Base-by-base conservation (phyloP, 768 basidiomycete genomes). In the Dioszegia crocea region DNA sequence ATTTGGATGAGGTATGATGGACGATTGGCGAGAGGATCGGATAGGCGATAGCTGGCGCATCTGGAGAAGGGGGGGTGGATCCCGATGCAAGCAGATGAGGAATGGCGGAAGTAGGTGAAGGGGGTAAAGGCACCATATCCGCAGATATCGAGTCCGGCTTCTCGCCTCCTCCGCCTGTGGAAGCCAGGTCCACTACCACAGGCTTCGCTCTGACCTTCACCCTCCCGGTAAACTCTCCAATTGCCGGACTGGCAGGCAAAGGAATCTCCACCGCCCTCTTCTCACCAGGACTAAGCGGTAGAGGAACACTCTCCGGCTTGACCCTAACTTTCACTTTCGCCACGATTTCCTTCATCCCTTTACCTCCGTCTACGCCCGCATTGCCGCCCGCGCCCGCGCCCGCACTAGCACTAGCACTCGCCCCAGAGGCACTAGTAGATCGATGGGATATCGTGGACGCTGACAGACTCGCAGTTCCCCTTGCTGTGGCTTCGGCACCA, bases 321-420 rank as follows among this genome's bases (percentile, higher is more conserved):
- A 68, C 63, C 24, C 50, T 57, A 0, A 61, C 65, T 36, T 57
- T 63, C 17, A 61, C 65, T 36, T 57, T 63, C 17, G 62, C 62
- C 16, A 43, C 47, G 19, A 57, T 51, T 17, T 29, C 41, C 27
- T 33, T 33, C 33, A 14, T 14, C 33, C 14, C 33, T 6, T 14
- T 33, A 14, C 14, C 14, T 33, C 33, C 33, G 14, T 33, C 33
- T 33, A 6, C 8, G 33, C 33, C 33, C 33, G 33, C 8, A 33
- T 33, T 33, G 33, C n/a, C n/a, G n/a, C n/a, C n/a, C n/a, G n/a
- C n/a, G n/a, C n/a, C n/a, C n/a, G n/a, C n/a, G n/a, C n/a, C n/a
- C n/a, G n/a, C n/a, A n/a, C n/a, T n/a, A n/a, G n/a, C n/a, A n/a
- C n/a, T n/a, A n/a, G n/a, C n/a, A n/a, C n/a, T n/a, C n/a, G n/a